A percentile compares a stretch with the other conserved stretches of the same genome.
These are phyloP conservation scores for Sclerotinia nivalis DNA, from an alignment of 2,329 filamentous ascomycete genomes.

Conservation along the genomic window DNA sequence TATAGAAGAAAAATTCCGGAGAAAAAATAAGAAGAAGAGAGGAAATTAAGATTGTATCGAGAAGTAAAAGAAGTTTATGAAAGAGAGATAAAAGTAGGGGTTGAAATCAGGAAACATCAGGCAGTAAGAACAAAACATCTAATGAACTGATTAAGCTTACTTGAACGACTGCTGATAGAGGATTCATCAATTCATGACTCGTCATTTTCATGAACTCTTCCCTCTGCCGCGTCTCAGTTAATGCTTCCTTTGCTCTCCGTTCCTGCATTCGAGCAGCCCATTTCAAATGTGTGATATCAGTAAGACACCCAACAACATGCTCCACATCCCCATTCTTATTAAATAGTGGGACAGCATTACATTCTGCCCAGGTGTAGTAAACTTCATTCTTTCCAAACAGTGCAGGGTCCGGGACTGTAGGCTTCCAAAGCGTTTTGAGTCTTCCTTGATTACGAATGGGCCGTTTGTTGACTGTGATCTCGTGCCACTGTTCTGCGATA, in stretches of 20 bases:
- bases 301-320: conserved; percentile 32
- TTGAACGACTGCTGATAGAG: conserved; percentile 43
- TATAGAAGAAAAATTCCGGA: no score
- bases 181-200: conserved; percentile 39
- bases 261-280: conserved; percentile 25
- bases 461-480: neutral
- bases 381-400: neutral
- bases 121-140: no score
- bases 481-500: neutral
- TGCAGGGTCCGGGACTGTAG: neutral
- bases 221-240: conserved; percentile 64
- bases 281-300: conserved; percentile 22
- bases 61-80: no score
- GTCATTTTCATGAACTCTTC: conserved; percentile 79
- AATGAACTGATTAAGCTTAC: conserved; percentile 43
- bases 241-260: conserved; percentile 50
- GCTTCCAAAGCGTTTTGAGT: conserved; percentile 9
- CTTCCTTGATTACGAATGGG: neutral
- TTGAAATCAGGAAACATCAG: no score
- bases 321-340: conserved; percentile 29
- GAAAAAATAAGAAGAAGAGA: no score
- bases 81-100: no score
- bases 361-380: conserved; percentile 1
- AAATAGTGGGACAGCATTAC: neutral
- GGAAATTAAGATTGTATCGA: no score